Base-by-base conservation (phyloP, 169 alveolate species). In the Plasmodium chabaudi region DNA sequence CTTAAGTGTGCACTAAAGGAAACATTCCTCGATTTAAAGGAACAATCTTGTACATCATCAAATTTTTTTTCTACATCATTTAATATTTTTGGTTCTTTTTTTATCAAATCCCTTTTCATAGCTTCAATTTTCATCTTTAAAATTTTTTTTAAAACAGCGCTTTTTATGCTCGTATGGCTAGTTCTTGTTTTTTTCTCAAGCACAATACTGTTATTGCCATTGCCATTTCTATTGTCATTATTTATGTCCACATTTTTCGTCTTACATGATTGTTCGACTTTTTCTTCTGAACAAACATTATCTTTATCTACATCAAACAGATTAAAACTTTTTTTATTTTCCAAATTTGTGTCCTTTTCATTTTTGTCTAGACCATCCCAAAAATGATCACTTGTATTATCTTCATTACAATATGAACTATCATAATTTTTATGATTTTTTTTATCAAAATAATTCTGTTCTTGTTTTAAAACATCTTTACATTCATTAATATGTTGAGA, bases 101-200 rank as follows among this genome's bases (percentile, higher is more conserved):
- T 13, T 51, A 15, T 13, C 0, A 51, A 9, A 51, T 34, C 88
- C 13, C 12, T 63, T 42, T 55, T 27, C 88, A 75, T 75, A 10
- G 56, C 69, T 56, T 75, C 88, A 17, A 75, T 63, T 42, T 75
- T 75, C 59, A 56, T 75, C n/a, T 56, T 75, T 27, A 75, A 21
- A 2, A 75, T 51, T 27, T 42, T 75, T 27, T 75, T 75, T 39
- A 75, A 63, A 15, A 75, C 25, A 56, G 64, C 47, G 7, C 69
- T 67, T 13, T 63, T 75, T 42, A 57, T 49, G 51, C 42, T 44
- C 9, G 46, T 6, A 53, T 67, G 51, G 21, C 13, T 75, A 25
- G 53, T 75, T 6, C 46, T 63, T 63, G 1, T 55, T 19, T 67
- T 67, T 7, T 21, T 57, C 10, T 39, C 65, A 3, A 59, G 65